Evolutionary conservation across 108 stramenopile species (phyloP).

Genomic region (Skeletonema grethae): DNA sequence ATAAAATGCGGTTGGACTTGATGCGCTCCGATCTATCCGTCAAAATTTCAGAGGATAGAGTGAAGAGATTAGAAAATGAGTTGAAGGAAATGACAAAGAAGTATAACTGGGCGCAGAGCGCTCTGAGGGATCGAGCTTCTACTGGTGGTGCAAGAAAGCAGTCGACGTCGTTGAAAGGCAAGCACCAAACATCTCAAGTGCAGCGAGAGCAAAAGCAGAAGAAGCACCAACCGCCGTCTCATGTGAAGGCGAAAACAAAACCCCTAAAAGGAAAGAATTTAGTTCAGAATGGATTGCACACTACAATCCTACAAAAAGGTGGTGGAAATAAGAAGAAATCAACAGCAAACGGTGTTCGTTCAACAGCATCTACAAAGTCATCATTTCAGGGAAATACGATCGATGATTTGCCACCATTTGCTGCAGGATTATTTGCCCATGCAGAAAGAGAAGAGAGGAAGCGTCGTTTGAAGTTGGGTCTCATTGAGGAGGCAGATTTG

Average conservation of each 20-base stretch:
- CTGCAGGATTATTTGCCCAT: slow-evolving; percentile 36
- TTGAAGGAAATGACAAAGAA: slow-evolving; percentile 28
- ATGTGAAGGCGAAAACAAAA: background rate
- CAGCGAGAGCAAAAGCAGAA: background rate
- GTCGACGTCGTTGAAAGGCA: background rate
- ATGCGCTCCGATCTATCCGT: slow-evolving; percentile 22
- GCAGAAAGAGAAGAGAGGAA: slow-evolving; percentile 34
- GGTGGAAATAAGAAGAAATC: background rate
- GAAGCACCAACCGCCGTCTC: background rate
- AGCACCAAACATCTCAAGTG: background rate
- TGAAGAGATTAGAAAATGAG: slow-evolving; percentile 7
- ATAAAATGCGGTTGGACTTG: slow-evolving; percentile 20
- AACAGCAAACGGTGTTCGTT: background rate
- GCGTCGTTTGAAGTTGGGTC: slow-evolving; percentile 8
- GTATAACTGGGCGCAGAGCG: slow-evolving; percentile 18
- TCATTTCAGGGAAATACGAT: slow-evolving; percentile 23
- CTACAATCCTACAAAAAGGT: background rate
- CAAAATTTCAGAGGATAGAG: slow-evolving; percentile 19
- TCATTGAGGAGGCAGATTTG: slow-evolving; percentile 10
- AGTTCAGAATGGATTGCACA: background rate
- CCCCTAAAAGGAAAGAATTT: background rate
- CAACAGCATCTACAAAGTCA: background rate
- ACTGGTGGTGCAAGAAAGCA: background rate
- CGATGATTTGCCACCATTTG: slow-evolving; percentile 33
- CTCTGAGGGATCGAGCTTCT: background rate